Evolutionary conservation across 805 yeast species (phyloP), one percentile per base, ranked within the genome.

Genomic region (Yamadazyma nakazawae): DNA sequence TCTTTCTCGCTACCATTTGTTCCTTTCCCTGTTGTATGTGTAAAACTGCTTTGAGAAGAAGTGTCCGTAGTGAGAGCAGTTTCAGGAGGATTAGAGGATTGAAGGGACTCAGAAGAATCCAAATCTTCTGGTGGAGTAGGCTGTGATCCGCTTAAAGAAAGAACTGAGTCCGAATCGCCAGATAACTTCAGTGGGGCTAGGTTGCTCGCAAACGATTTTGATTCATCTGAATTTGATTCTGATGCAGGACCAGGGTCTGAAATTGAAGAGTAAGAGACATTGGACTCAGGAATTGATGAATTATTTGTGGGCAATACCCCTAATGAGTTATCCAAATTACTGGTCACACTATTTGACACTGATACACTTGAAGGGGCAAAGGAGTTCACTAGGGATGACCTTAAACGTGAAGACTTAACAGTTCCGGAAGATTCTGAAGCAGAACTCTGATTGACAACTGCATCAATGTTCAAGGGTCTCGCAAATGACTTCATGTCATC

Each of bases 341-440:
- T 30, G n/a, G 14, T 13, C 13, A 30, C 12, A 21, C 41, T 43
- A 19, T 11, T 19, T 8, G 41, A 30, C 11, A 7, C 12, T 12
- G 16, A 8, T 7, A 28, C 2, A 19, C 21, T 10, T 9, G 50
- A 21, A n/a, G 63, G 65, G 2, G 72, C 72, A 52, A 68, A 66
- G 0, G 72, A 67, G 45, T 50, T 63, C 18, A 55, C 61, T 39
- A 68, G 54, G 0, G 74, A 66, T 1, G 61, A 55, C 34, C 62
- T 53, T 12, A 68, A 50, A 6, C 56, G 45, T 5, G 71, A 63
- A 10, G 51, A 51, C 26, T 54, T 46, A 5, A 50, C 30, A 3
- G 28, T 44, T 3, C 40, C 47, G 5, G 49, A 26, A 8, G 43
- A 26, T 5, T 45, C 48, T 5, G 51, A 32, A 1, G 53, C 28